A percentile compares a stretch with the other conserved stretches of the same genome.
These are phyloP conservation scores for Glaciozyma martinii DNA, from an alignment of 768 basidiomycete species.

Conservation along the genomic window DNA sequence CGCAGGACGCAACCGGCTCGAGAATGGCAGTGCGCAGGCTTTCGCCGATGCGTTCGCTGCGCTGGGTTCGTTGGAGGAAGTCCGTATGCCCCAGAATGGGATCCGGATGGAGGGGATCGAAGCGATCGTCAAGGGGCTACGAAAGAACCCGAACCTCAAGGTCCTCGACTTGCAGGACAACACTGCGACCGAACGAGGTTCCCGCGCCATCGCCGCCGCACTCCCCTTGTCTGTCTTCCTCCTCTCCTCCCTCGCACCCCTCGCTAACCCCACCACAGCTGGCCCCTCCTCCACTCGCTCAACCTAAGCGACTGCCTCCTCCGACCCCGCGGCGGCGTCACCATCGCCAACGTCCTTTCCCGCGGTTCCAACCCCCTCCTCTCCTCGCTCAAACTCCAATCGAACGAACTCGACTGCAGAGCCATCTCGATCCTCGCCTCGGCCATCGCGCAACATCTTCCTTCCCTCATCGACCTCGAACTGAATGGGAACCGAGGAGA, in stretches of 20 bases:
- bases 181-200: constrained; percentile 53
- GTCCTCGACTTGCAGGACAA: constrained; percentile 84
- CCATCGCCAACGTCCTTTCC: constrained; percentile 54
- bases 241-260: background rate
- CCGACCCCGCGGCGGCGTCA: constrained; percentile 66
- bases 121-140: constrained; percentile 64
- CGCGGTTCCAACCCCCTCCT: constrained; percentile 66
- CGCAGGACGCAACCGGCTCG: constrained; percentile 73
- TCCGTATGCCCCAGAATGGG: constrained; percentile 95
- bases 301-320: constrained; percentile 90
- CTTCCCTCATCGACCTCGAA: constrained; percentile 59
- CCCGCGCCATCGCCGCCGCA: constrained; percentile 54
- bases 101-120: constrained; percentile 86
- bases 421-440: constrained; percentile 60
- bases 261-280: constrained; percentile 34
- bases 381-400: constrained; percentile 71
- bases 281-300: constrained; percentile 65
- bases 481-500: constrained; percentile 63
- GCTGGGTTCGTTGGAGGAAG: constrained; percentile 69
- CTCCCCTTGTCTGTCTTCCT: constrained; percentile 43
- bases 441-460: constrained; percentile 55
- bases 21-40: constrained; percentile 70
- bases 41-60: constrained; percentile 85
- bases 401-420: constrained; percentile 72
- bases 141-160: constrained; percentile 56